Conservation (phyloP, 495 filamentous ascomycete genomes). For the Penicillium paxilli region DNA sequence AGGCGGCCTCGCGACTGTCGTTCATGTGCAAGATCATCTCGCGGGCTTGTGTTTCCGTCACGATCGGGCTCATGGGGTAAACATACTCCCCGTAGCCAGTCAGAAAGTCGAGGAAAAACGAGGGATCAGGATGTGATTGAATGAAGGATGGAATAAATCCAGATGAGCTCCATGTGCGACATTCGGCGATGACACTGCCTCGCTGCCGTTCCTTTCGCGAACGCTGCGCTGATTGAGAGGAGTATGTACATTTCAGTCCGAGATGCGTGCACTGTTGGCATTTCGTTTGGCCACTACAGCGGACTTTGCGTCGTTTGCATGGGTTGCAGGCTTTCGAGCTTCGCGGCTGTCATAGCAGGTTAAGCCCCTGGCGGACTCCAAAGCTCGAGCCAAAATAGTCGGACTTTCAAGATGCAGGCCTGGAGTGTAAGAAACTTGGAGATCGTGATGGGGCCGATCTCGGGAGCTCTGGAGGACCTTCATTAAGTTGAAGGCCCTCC, state of each 20-base stretch:
- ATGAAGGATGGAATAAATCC: not conserved
- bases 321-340: conserved; percentile 58
- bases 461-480: no score
- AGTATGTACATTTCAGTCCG: conserved; percentile 28
- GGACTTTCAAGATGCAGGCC: no score
- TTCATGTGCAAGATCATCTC: conserved; percentile 23
- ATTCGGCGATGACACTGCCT: conserved; percentile 26
- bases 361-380: no score
- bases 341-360: conserved; percentile 1
- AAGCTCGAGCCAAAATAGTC: no score
- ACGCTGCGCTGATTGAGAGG: conserved; percentile 13
- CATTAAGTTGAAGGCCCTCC: no score
- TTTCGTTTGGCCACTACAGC: conserved; percentile 57
- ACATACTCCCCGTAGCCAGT: conserved; percentile 27
- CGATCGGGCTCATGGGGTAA: conserved; percentile 31
- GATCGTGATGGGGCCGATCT: no score
- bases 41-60: conserved; percentile 19
- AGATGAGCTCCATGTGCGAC: not conserved
- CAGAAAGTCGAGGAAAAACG: conserved; percentile 15
- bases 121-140: conserved; percentile 6
- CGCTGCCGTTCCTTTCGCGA: conserved; percentile 24
- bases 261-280: conserved; percentile 35
- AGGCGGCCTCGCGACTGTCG: conserved; percentile 16
- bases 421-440: no score
- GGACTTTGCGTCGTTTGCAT: conserved; percentile 76